Base-by-base conservation (phyloP, 1,284 basidiomycete genomes). In the Afroboletus lepidellus region DNA sequence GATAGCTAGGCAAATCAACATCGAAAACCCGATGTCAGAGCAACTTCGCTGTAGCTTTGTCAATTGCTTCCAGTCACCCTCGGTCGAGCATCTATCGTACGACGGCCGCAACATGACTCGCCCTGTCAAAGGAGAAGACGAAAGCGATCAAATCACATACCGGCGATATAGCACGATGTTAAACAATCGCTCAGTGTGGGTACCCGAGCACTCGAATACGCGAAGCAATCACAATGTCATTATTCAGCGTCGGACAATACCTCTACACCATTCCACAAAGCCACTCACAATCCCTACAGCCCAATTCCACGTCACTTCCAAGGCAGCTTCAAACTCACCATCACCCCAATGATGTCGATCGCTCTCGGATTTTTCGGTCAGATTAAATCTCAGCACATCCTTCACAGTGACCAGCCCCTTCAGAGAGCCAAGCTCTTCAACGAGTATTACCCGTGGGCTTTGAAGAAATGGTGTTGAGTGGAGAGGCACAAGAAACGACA, bases 401-500 rank as follows among this genome's bases (percentile, higher is more conserved):
- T 99, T 99, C 54, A 99, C 90, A 0, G 95, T 98, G 20, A 98
- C 87, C 15, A 99, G 76, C 1, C 96, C 96, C 1, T 81, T 83
- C 3, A 99, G 77, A 37, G 77, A 73, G 12, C 96, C 96, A 60
- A 87, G 83, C 52, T 90, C 83, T 64, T 94, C 90, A 1, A 99
- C 93, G 6, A 99, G 79, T 54, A 99, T 94, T 15, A 97, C 92
- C 16, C 95, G 86, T 1, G 97, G 97, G 0, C 92, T 97, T 64
- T 39, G 27, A 27, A 21, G 32, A 36, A 39, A 23, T 27, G 2
- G 15, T 16, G 13, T 42, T 52, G 7, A 57, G 39, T 13, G 9
- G 23, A 30, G 9, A 21, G 25, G 23, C n/a, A 8, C 11, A 11
- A 27, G 4, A 9, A 9, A 44, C n/a, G 4, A 29, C 7, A 21